Percentiles rank a stretch among this genome's conserved stretches.
phyloP scores from a whole-genome alignment of 805 yeast species.

The Millerago galiae region DNA sequence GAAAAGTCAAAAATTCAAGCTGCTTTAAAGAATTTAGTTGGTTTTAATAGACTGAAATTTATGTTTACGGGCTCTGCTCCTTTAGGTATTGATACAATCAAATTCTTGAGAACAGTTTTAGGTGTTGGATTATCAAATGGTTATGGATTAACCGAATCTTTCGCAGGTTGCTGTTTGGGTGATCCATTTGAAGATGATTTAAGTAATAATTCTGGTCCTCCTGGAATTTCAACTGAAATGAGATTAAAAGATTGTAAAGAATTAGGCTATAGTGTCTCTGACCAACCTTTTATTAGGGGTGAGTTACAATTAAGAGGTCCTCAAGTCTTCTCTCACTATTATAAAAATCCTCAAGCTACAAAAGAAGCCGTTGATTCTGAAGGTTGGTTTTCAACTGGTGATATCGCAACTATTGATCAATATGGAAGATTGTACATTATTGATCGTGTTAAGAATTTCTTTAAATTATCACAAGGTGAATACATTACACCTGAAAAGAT shows the following conservation, averaged over 20 bases:
- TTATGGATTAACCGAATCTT: slow-evolving; percentile 66
- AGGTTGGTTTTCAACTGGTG: slow-evolving; percentile 66
- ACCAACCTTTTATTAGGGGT: slow-evolving; percentile 41
- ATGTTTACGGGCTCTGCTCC: slow-evolving; percentile 63
- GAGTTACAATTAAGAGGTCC: slow-evolving; percentile 62
- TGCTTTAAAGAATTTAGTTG: slow-evolving; percentile 36
- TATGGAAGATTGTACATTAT: slow-evolving; percentile 53
- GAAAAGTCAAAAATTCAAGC: slow-evolving; percentile 23
- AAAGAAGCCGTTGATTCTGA: slow-evolving; percentile 43
- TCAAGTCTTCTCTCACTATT: slow-evolving; percentile 50
- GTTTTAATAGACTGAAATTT: slow-evolving; percentile 35
- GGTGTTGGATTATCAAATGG: slow-evolving; percentile 45
- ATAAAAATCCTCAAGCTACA: slow-evolving; percentile 48
- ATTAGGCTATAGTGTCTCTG: slow-evolving; percentile 40
- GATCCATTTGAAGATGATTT: slow-evolving; percentile 37
- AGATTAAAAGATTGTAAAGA: slow-evolving; percentile 55
- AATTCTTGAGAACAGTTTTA: slow-evolving; percentile 50
- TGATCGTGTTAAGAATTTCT: slow-evolving; percentile 74
- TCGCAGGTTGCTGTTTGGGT: slow-evolving; percentile 46
- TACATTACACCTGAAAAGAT: slow-evolving; percentile 73
- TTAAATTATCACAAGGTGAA: slow-evolving; percentile 58
- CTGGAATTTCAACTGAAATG: slow-evolving; percentile 45
- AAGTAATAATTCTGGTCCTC: slow-evolving; percentile 48
- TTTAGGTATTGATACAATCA: slow-evolving; percentile 49
- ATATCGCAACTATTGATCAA: slow-evolving; percentile 45